phyloP scores from a whole-genome alignment of 495 filamentous ascomycete species.

The Mycothermus thermophilus region DNA sequence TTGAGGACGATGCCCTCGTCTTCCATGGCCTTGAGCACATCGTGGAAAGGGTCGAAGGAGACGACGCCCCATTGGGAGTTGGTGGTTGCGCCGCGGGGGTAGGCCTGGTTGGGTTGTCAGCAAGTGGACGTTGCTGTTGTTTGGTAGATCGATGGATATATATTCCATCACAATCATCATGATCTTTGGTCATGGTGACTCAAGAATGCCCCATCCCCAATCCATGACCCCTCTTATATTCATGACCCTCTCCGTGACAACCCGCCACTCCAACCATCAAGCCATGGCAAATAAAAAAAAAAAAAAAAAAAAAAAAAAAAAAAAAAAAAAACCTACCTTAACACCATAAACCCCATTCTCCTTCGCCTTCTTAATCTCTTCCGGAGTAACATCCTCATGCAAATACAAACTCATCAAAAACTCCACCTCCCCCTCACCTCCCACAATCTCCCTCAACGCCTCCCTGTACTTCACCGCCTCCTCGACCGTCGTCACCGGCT shows the following conservation, averaged over 20 bases:
- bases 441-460: constrained; percentile 47
- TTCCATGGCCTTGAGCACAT: constrained; percentile 68
- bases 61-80: constrained; percentile 75
- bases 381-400: constrained; percentile 54
- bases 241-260: too few relatives aligned
- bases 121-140: too few relatives aligned
- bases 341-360: constrained; percentile 49
- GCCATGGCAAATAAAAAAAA: not conserved
- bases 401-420: constrained; percentile 88
- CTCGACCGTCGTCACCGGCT: constrained; percentile 56
- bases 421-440: constrained; percentile 58
- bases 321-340: constrained; percentile 26
- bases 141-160: too few relatives aligned
- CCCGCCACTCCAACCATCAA: not conserved
- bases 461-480: constrained; percentile 64
- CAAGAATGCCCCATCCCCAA: too few relatives aligned
- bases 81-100: constrained; percentile 52
- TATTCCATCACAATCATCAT: too few relatives aligned
- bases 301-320: constrained; percentile 30
- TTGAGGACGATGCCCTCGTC: constrained; percentile 41
- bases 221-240: too few relatives aligned
- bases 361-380: constrained; percentile 61
- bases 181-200: too few relatives aligned
- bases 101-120: constrained; percentile 4
- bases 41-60: constrained; percentile 48